Evolutionary conservation across 108 stramenopile species (phyloP).

Genomic region (Cyclotella kingstonii): DNA sequence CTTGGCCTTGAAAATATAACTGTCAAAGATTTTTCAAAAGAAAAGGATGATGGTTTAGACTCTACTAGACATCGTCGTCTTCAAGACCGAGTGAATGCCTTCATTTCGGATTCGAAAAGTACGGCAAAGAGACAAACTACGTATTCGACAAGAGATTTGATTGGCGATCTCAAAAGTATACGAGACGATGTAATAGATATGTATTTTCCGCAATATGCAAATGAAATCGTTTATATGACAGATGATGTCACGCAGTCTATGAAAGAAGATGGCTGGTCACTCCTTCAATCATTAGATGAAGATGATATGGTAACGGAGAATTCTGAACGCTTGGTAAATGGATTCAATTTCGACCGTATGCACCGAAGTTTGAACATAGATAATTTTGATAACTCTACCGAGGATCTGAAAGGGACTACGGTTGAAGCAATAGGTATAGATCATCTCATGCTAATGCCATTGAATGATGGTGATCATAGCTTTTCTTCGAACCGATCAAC

Average conservation of each 20-base stretch:
- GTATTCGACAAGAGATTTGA: not conserved
- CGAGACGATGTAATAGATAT: slow-evolving; percentile 46
- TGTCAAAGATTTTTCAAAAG: not conserved
- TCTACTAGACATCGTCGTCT: slow-evolving; percentile 21
- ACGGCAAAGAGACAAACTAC: not conserved
- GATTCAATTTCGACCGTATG: not conserved
- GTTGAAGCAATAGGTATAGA: not conserved
- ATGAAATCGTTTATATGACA: slow-evolving; percentile 7
- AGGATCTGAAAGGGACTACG: too few relatives aligned
- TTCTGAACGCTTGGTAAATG: not conserved
- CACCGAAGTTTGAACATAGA: not conserved
- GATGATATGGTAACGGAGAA: not conserved
- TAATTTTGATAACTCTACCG: not conserved
- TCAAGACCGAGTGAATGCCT: slow-evolving; percentile 19
- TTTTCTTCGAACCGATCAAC: not conserved
- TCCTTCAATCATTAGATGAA: slow-evolving; percentile 28
- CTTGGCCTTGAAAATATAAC: not conserved
- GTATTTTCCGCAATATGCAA: slow-evolving; percentile 22
- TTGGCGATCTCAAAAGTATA: not conserved
- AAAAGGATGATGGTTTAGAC: slow-evolving; percentile 10
- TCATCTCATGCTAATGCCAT: not conserved
- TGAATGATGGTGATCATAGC: not conserved
- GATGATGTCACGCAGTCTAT: too few relatives aligned
- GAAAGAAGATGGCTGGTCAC: slow-evolving; percentile 31
- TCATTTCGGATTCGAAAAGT: not conserved